Base-by-base conservation (phyloP, 179 eudicot species). In the Gypsophila paniculata region DNA sequence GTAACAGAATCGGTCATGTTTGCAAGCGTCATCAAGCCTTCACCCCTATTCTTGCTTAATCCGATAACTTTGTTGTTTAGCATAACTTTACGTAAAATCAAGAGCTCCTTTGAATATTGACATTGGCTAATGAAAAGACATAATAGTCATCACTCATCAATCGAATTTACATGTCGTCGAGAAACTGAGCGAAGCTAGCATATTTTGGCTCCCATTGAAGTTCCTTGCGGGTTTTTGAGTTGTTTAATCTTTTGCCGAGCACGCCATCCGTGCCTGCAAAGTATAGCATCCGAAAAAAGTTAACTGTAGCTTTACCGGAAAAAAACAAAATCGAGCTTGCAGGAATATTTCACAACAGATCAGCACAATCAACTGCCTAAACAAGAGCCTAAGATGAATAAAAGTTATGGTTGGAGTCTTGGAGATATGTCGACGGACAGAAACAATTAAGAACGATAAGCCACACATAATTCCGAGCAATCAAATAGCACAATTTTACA, bases 181-280 rank as follows among this genome's bases (percentile, higher is more conserved):
- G 86, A 75, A 87, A 92, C 51, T 84, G 79, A 44, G 91, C 86
- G 55, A 88, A 88, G 86, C 94, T 90, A 17, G 81, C 79, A 73
- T 88, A 86, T 74, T 85, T 90, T 21, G 98, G 98, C 63, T 90
- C 85, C 94, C 98, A 92, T 70, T 81, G 85, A 46, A 88, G 57
- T 75, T 86, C 89, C 42, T 85, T 77, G 2, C 88, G 83, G 70
- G 94, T 88, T 72, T 78, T 92, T 2, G 83, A 78, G 72, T 90
- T 90, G 84, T 86, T 82, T 69, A 92, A 75, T 68, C 87, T 90
- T 86, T 92, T 92, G 34, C 98, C 98, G 53, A 88, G 80, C 74
- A 87, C 82, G 69, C 81, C 98, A 62, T 64, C 74, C 8, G 88
- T 78, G 67, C 96, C 96, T 88, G 86, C 67, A 53, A 29, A 34